Base-by-base conservation (phyloP, 1,284 basidiomycete species). In the Agaricales sp. region DNA sequence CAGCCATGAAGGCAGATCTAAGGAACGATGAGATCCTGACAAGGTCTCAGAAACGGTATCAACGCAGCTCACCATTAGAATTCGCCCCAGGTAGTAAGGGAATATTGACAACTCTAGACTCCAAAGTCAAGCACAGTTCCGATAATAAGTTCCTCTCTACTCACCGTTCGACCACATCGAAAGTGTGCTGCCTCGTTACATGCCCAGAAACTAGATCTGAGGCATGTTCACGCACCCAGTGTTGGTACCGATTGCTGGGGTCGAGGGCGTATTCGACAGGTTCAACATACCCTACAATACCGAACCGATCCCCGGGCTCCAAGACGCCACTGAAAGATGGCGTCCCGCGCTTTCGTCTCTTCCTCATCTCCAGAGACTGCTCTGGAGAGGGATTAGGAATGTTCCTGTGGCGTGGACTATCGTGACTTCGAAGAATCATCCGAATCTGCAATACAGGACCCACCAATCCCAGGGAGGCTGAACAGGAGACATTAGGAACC, bases 401-500 rank as follows among this genome's bases (percentile, higher is more conserved):
- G 14, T 63, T 60, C 79, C 78, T 82, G n/a, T n/a, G n/a, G n/a
- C n/a, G 46, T 18, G 26, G 21, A 43, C 18, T 26, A 37, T 39
- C n/a, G 20, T 45, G 16, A 35, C 24, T 14, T 23, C 41, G n/a
- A n/a, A n/a, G n/a, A n/a, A n/a, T n/a, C n/a, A n/a, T 30, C 35
- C 19, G 45, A 30, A 37, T 23, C 38, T 12, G 20, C 11, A 21
- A 38, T 35, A 19, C 46, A 8, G 16, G 12, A 56, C 60, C 50
- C 52, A 80, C 82, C 81, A 85, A 46, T 85, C 78, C 62, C 80
- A 85, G 0, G 59, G 63, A 26, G 76, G 76, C 80, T 84, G 50
- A 3, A 48, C 8, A n/a, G 6, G 19, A 20, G 39, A 41, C 6
- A 20, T 20, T 4, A 20, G 18, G n/a, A n/a, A n/a, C n/a, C n/a